Conservation (phyloP, 345 rosid genomes). For the Salix arbutifolia region DNA sequence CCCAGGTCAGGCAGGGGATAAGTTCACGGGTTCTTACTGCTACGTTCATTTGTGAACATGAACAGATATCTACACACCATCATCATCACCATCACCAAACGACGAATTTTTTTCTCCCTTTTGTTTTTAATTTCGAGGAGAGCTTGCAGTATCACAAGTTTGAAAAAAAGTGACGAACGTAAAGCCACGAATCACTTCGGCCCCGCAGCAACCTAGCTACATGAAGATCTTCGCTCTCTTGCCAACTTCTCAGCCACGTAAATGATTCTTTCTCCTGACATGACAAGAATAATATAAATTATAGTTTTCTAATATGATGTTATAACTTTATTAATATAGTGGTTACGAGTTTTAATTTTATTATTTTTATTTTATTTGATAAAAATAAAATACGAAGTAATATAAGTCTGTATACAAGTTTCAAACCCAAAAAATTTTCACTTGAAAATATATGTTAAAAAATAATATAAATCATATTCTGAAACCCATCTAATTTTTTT, state of each 20-base stretch:
- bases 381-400: no score
- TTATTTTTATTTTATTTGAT: no score
- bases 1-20: neutral
- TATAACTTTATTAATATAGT: no score
- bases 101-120: neutral
- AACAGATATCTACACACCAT: neutral
- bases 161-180: neutral
- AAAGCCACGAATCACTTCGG: neutral
- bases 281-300: neutral
- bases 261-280: neutral
- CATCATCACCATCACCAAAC: neutral
- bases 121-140: neutral
- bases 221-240: neutral
- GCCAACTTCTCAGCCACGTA: neutral
- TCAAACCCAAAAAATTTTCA: no score
- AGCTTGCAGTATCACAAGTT: neutral
- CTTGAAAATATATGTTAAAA: no score
- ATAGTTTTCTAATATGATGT: no score
- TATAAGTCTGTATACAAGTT: no score
- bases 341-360: no score
- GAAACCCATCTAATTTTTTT: no score
- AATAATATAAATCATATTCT: no score
- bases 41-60: neutral
- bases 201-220: neutral
- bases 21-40: neutral